phyloP scores from a whole-genome alignment of 352 stramenopile genomes.

The Nothophytophthora sp. region DNA sequence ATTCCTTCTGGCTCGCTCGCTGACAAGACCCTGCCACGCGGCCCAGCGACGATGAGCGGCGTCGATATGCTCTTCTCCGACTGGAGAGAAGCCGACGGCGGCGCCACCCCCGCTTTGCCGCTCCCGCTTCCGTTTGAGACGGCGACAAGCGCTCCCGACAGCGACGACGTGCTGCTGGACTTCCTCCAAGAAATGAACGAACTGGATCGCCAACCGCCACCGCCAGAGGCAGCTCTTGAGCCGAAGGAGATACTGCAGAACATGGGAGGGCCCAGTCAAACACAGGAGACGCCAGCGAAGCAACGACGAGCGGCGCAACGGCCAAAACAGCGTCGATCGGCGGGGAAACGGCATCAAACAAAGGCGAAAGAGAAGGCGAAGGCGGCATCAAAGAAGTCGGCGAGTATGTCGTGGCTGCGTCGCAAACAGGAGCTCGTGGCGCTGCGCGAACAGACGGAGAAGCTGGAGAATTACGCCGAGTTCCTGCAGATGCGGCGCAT shows the following conservation, averaged over 20 bases:
- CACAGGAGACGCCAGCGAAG: background rate
- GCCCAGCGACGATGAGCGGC: too few species aligned
- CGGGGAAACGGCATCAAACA: too few species aligned
- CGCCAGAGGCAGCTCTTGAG: background rate
- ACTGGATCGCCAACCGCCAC: constrained; percentile 30
- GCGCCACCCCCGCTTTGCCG: too few species aligned
- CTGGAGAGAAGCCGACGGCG: too few species aligned
- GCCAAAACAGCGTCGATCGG: too few species aligned
- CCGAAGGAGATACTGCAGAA: background rate
- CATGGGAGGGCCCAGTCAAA: background rate
- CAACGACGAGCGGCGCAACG: too few species aligned
- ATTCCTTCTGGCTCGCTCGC: too few species aligned
- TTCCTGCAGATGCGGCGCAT: constrained; percentile 6
- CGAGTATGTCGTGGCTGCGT: constrained; percentile 19
- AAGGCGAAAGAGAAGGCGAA: too few species aligned
- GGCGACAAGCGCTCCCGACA: constrained; percentile 1
- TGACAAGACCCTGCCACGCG: too few species aligned
- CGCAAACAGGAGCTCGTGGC: constrained; percentile 21
- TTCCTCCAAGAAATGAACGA: constrained; percentile 42
- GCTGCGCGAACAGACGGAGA: constrained; percentile 12
- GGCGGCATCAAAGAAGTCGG: too few species aligned
- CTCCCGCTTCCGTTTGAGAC: background rate
- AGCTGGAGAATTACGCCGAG: constrained; percentile 3
- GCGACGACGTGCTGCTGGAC: constrained; percentile 15
- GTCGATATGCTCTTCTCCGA: too few species aligned